Evolutionary conservation across 2,329 filamentous ascomycete genomes (phyloP).

Genomic region (Hypoxylon sp.): DNA sequence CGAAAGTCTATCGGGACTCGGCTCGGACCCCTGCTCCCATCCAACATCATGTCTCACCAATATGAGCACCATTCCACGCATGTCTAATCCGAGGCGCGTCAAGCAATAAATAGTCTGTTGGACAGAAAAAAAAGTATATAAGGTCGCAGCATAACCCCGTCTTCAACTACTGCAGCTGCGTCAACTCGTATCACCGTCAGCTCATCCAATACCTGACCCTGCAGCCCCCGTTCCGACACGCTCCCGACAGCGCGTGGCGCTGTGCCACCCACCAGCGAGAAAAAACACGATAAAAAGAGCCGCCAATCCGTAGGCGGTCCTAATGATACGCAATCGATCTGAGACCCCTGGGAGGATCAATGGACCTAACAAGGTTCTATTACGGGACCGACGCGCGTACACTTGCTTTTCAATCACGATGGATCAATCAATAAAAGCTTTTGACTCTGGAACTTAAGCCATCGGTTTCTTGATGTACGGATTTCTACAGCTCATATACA

Average conservation of each 20-base stretch:
- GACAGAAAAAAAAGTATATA: background rate
- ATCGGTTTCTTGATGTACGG: background rate
- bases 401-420: background rate
- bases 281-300: slow-evolving; percentile 4
- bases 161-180: background rate
- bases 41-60: background rate
- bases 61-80: background rate
- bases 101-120: background rate
- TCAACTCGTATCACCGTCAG: background rate
- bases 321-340: background rate
- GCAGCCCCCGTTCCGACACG: background rate
- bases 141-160: background rate
- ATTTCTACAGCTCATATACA: slow-evolving; percentile 7
- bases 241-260: background rate
- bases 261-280: background rate
- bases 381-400: slow-evolving; percentile 1
- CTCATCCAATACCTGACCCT: background rate
- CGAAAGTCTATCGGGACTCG: background rate
- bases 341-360: slow-evolving; percentile 3
- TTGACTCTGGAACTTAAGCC: background rate
- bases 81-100: background rate
- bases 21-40: background rate
- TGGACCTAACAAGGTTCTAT: background rate
- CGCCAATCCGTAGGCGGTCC: background rate
- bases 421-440: background rate